Conservation (phyloP, 2,329 filamentous ascomycete genomes). For the Scortechinia acanthostroma region DNA sequence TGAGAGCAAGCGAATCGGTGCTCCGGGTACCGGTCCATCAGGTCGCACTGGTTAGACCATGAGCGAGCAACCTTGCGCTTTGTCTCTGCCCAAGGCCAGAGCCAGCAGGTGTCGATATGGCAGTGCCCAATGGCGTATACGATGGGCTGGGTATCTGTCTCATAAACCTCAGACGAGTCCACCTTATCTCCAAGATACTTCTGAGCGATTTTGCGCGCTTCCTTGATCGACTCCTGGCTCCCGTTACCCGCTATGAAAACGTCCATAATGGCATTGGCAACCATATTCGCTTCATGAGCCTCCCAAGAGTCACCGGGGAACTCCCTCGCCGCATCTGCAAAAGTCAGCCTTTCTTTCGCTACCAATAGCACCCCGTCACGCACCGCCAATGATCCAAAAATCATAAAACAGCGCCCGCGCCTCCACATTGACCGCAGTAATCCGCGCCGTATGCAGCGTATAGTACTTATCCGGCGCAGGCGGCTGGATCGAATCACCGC, state of each 20-base stretch:
- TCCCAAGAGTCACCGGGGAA: slow-evolving; percentile 85
- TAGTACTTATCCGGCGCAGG: slow-evolving; percentile 81
- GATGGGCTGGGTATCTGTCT: slow-evolving; percentile 65
- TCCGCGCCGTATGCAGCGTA: slow-evolving; percentile 69
- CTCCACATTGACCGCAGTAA: slow-evolving; percentile 80
- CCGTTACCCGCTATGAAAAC: slow-evolving; percentile 72
- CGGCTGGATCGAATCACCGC: slow-evolving; percentile 80
- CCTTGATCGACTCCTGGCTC: slow-evolving; percentile 61
- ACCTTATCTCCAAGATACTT: slow-evolving; percentile 76
- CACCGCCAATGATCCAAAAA: slow-evolving; percentile 91
- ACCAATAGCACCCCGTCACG: too few species aligned
- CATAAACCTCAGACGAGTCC: slow-evolving; percentile 78
- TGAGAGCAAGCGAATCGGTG: slow-evolving; percentile 87
- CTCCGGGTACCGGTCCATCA: slow-evolving; percentile 92
- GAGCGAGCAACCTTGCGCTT: slow-evolving; percentile 92
- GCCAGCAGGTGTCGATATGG: slow-evolving; percentile 96
- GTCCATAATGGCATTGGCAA: slow-evolving; percentile 84
- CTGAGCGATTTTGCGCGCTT: slow-evolving; percentile 75
- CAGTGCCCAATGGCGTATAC: slow-evolving; percentile 91
- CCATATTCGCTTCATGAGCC: slow-evolving; percentile 75
- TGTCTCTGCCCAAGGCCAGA: slow-evolving; percentile 97
- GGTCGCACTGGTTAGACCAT: slow-evolving; percentile 92
- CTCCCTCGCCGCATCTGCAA: slow-evolving; percentile 86
- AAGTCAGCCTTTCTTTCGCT: too few species aligned
- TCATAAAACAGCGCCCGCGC: slow-evolving; percentile 81